phyloP scores from a whole-genome alignment of 2,329 filamentous ascomycete genomes.

The Lachnellula subtilissima region DNA sequence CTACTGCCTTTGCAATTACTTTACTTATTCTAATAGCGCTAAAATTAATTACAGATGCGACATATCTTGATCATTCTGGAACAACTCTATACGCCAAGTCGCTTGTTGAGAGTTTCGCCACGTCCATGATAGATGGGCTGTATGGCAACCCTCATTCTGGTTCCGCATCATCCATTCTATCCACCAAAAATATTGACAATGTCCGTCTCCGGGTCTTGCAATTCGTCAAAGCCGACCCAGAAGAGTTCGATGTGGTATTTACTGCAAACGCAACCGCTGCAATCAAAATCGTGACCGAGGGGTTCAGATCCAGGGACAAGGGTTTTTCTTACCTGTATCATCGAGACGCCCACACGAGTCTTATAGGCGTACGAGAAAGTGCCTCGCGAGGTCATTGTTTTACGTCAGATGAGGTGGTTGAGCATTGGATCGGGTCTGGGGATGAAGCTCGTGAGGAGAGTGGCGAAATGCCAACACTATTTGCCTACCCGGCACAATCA shows the following conservation, averaged over 20 bases:
- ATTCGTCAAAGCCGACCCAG: constrained; percentile 77
- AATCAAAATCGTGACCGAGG: constrained; percentile 80
- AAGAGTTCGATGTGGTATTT: constrained; percentile 82
- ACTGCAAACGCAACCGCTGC: constrained; percentile 89
- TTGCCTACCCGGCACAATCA: constrained; percentile 87
- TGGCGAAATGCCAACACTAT: constrained; percentile 41
- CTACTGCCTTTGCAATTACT: constrained; percentile 7
- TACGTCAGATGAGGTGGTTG: constrained; percentile 52
- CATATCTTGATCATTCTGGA: constrained; percentile 92
- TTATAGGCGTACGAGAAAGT: constrained; percentile 68
- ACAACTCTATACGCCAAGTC: constrained; percentile 80
- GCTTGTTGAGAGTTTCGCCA: constrained; percentile 63
- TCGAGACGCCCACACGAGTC: constrained; percentile 46
- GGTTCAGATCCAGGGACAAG: constrained; percentile 60
- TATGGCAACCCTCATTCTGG: constrained; percentile 92
- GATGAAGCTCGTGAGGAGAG: constrained; percentile 29
- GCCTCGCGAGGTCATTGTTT: constrained; percentile 64
- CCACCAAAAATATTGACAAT: constrained; percentile 71
- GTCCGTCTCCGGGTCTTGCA: constrained; percentile 63
- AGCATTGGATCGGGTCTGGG: constrained; percentile 55
- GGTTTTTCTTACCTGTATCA: constrained; percentile 85
- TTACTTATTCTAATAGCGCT: neutral
- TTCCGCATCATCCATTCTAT: constrained; percentile 73
- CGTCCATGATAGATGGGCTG: constrained; percentile 70
- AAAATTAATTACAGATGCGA: constrained; percentile 18